Conservation (phyloP, 2,329 filamentous ascomycete genomes). For the Monosporascus sp. region DNA sequence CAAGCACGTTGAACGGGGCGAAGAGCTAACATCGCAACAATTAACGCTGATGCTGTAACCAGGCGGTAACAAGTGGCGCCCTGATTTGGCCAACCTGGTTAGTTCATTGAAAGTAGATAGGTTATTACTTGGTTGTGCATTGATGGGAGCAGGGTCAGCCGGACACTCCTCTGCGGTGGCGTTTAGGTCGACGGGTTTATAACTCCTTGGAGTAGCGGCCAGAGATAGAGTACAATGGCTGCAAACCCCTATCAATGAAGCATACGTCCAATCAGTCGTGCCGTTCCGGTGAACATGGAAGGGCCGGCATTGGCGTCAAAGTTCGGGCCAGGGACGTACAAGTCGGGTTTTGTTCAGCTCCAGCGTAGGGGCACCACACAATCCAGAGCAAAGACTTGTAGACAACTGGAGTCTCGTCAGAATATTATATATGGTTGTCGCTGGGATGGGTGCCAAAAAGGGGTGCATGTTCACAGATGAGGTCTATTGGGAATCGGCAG, state of each 20-base stretch:
- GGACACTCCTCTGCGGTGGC: constrained; percentile 32
- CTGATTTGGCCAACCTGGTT: constrained; percentile 24
- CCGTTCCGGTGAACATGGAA: constrained; percentile 47
- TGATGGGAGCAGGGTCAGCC: constrained; percentile 27
- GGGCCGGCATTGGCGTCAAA: constrained; percentile 46
- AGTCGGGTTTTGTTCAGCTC: constrained; percentile 43
- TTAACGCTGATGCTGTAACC: constrained; percentile 50
- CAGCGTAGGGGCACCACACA: constrained; percentile 46
- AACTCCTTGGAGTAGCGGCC: constrained; percentile 23
- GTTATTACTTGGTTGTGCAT: constrained; percentile 35
- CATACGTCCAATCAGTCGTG: constrained; percentile 45
- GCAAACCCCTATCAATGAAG: constrained; percentile 44
- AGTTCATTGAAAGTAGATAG: constrained; percentile 39
- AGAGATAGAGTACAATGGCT: constrained; percentile 41
- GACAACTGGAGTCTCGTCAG: constrained; percentile 52
- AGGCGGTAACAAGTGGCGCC: constrained; percentile 33
- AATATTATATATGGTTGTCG: constrained; percentile 54
- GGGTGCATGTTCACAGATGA: constrained; percentile 40
- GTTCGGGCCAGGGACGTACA: constrained; percentile 51
- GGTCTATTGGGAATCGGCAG: constrained; percentile 35
- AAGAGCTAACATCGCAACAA: constrained; percentile 35
- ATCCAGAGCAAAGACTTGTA: constrained; percentile 51
- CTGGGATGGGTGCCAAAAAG: constrained; percentile 44
- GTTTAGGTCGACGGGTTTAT: constrained; percentile 34
- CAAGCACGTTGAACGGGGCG: constrained; percentile 28